Evolutionary conservation across 2,329 filamentous ascomycete genomes (phyloP), one percentile per base, ranked within the genome.

Genomic region (Incumbomyces lentus): DNA sequence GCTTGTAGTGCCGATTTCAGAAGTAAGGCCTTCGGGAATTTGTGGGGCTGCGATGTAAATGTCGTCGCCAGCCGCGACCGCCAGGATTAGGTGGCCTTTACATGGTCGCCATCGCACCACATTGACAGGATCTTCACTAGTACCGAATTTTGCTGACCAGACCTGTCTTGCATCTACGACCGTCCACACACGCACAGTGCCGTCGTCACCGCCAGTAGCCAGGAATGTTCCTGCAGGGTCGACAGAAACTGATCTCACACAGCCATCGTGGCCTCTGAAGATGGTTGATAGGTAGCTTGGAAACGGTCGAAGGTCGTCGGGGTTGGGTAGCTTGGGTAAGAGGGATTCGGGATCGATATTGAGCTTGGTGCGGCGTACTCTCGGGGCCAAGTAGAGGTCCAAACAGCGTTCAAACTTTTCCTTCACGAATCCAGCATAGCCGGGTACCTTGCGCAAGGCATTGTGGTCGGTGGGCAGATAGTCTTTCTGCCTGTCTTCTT

Each of bases 291-390:
- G 90, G 7, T 86, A 80, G 0, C 89, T 95, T 12, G 92, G 92
- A 73, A 96, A 98, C 1, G 92, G 92, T 59, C 87, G 87, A 48
- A 98, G 74, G 59, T 98, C 90, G 58, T 95, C 86, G 1, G 92
- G 90, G 49, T 84, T 86, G 6, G 93, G 92, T 6, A 98, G 74
- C 64, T 95, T 95, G 11, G 92, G 90, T 31, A 98, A 75, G 42
- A 98, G 72, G 32, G 87, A 94, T 64, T 85, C 84, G 2, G 92
- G 92, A 59, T 98, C 92, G 60, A 98, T 96, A 67, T 96, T 95
- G 60, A 98, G 78, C 65, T 89, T 85, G 70, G 89, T 95, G 64
- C 93, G 84, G 50, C 90, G 81, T 47, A 98, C 81, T 60, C 92
- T 78, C 39, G 93, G 92, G 13, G 93, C 92, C 49, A 98, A 76